Evolutionary conservation across 176 grass and related monocot genomes (phyloP), one percentile per base, ranked within the genome.

Genomic region (Canna indica): DNA sequence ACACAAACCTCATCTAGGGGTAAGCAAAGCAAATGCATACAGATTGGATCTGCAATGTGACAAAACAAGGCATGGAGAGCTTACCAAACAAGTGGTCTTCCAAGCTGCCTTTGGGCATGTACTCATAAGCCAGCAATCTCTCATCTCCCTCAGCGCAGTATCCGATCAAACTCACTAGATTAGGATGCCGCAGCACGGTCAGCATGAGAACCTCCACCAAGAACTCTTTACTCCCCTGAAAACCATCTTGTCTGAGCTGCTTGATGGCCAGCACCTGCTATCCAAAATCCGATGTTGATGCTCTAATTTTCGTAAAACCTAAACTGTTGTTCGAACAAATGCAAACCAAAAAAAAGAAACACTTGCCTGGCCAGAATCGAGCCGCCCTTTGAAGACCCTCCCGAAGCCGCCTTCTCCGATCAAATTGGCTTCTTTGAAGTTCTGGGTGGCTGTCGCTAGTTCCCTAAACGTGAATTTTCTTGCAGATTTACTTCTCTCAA

Each of bases 381-480:
- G 34, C 3, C 33, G 34, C 35, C 71, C 54, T 73, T 73, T 73
- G 71, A 41, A 73, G 22, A 73, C 71, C 36, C 22, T 73, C 42
- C 71, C 71, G n/a, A 73, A 73, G 22, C 71, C 71, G n/a, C 71
- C 71, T 28, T 73, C 71, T 39, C 71, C 71, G 54, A 73, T 60
- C 36, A 73, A 59, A 59, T 73, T 60, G 33, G 53, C 24, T 35
- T 42, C 52, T 27, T 42, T 73, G 8, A 73, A 73, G 36, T 59
- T 73, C 9, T 73, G 71, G 14, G 54, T 73, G 71, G 54, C 50
- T 0, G 34, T 33, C 2, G 71, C 71, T 10, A 73, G 71, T 39
- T 73, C 71, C 34, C 71, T 52, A 31, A 73, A 73, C 12, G 71
- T 41, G 71, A 73, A 73, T 24, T 39, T 59, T 53, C 50, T 32